These are phyloP conservation scores for Anaeromyces robustus DNA, from an alignment of 192 early-diverging fungal species.

Conservation along the genomic window DNA sequence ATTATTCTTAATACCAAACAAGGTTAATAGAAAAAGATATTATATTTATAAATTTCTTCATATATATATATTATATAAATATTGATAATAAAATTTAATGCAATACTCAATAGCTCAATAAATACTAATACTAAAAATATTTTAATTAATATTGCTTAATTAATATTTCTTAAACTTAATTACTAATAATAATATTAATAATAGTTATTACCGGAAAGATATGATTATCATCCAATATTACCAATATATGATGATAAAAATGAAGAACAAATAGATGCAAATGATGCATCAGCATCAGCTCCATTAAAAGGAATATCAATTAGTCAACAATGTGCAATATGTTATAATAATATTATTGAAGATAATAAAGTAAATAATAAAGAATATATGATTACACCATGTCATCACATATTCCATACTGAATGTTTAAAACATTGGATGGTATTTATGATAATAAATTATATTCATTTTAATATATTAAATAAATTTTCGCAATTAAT, in stretches of 20 bases:
- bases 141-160: too few relatives aligned
- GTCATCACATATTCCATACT: neutral
- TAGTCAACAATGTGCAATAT: neutral
- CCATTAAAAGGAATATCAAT: neutral
- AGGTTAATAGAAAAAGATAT: too few relatives aligned
- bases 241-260: neutral
- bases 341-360: neutral
- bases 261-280: neutral
- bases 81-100: too few relatives aligned
- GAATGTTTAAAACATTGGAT: neutral
- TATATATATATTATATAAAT: too few relatives aligned
- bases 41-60: too few relatives aligned
- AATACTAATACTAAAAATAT: too few relatives aligned
- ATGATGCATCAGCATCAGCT: neutral
- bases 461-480: neutral
- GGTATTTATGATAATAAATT: neutral
- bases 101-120: too few relatives aligned
- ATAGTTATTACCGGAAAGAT: neutral
- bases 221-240: neutral
- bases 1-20: neutral
- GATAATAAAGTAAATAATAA: neutral
- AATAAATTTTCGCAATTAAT: too few relatives aligned
- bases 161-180: too few relatives aligned
- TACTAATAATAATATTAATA: too few relatives aligned
- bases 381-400: neutral